These are phyloP conservation scores for Cichorium intybus DNA, from an alignment of 140 eudicot species.

Conservation along the genomic window DNA sequence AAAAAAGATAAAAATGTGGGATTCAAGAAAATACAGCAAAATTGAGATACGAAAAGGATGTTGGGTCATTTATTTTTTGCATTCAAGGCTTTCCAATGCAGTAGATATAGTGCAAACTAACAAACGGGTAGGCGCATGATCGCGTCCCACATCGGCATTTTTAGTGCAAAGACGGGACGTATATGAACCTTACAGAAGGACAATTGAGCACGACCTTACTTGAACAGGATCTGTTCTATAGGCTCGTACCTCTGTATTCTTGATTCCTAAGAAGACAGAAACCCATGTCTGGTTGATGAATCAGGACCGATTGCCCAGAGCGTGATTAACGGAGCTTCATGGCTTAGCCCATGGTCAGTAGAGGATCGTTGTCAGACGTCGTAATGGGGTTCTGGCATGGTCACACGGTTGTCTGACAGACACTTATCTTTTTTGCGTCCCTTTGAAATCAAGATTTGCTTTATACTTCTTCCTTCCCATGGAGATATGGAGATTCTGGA, in stretches of 20 bases:
- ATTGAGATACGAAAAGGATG: too few relatives aligned
- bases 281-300: constrained; percentile 64
- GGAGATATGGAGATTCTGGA: too few relatives aligned
- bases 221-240: constrained; percentile 91
- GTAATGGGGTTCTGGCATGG: not conserved
- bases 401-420: not conserved
- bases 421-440: too few relatives aligned
- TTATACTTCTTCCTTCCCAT: too few relatives aligned
- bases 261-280: constrained; percentile 61
- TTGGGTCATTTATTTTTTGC: too few relatives aligned
- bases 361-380: constrained; percentile 14
- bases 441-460: too few relatives aligned
- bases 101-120: too few relatives aligned
- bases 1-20: too few relatives aligned
- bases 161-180: not conserved
- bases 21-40: not conserved
- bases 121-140: not conserved
- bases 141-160: not conserved
- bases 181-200: not conserved
- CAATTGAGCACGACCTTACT: constrained; percentile 40
- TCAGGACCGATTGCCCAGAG: constrained; percentile 23
- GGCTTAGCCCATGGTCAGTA: not conserved
- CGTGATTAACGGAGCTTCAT: constrained; percentile 28
- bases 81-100: too few relatives aligned
- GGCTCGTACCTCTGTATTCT: constrained; percentile 78